Conservation (phyloP, 1,284 basidiomycete species). For the Ustilago trichophora region DNA sequence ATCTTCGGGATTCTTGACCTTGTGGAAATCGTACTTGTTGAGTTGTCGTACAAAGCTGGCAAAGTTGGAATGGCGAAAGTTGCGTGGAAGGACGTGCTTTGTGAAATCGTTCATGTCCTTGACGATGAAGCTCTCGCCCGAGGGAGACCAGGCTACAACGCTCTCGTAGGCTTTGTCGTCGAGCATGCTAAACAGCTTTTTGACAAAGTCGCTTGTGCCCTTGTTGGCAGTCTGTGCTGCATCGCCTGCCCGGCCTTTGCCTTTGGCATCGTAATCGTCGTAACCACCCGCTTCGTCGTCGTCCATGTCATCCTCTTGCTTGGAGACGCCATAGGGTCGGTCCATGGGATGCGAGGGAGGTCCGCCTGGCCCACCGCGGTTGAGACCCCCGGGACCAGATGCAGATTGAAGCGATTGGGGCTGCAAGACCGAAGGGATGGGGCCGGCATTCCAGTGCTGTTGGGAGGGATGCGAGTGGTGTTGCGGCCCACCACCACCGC, state of each 20-base stretch:
- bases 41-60: slow-evolving; percentile 76
- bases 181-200: slow-evolving; percentile 90
- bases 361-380: slow-evolving; percentile 6
- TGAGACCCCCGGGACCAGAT: not conserved
- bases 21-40: slow-evolving; percentile 99
- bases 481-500: no score
- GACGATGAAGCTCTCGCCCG: slow-evolving; percentile 90
- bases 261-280: slow-evolving; percentile 36
- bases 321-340: slow-evolving; percentile 14
- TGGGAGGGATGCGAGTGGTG: slow-evolving; percentile 15
- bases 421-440: slow-evolving; percentile 36
- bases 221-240: slow-evolving; percentile 31
- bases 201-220: slow-evolving; percentile 80
- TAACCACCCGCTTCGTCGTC: slow-evolving; percentile 28
- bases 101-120: slow-evolving; percentile 98
- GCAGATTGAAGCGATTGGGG: slow-evolving; percentile 10
- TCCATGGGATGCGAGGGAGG: slow-evolving; percentile 8
- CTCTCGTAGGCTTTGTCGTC: slow-evolving; percentile 79
- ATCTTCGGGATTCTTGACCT: slow-evolving; percentile 79
- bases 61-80: slow-evolving; percentile 98
- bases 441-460: slow-evolving; percentile 29
- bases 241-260: slow-evolving; percentile 21
- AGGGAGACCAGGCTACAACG: slow-evolving; percentile 85
- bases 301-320: slow-evolving; percentile 35
- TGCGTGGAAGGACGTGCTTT: slow-evolving; percentile 87